Evolutionary conservation across 176 grass and related monocot genomes (phyloP), one percentile per base, ranked within the genome.

Genomic region (Dendrocalamus sinicus): DNA sequence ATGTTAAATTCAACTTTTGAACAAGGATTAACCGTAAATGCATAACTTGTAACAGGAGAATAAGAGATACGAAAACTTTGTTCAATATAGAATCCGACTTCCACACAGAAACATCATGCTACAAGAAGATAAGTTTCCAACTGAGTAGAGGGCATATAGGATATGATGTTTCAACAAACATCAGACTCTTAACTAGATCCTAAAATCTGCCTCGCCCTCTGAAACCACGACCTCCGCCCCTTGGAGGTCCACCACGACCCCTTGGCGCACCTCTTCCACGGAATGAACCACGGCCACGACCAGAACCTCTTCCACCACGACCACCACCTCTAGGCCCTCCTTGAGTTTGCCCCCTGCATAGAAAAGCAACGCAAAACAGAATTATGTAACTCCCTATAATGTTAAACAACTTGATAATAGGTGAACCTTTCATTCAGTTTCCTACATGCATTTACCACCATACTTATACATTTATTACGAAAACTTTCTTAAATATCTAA

Each of bases 121-220:
- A 90, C 84, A 86, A 66, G 66, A 90, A 65, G 16, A 86, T 57
- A 78, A 86, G 58, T 50, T 83, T 81, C 81, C 76, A 64, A 52
- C 32, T 39, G 8, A 72, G 32, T 35, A 60, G 6, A 60, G 15
- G 28, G 30, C 67, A 50, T 48, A 24, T 66, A 76, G n/a, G 76
- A 32, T 58, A 78, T 75, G 61, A 76, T 76, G 76, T 61, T 88
- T 61, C 8, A 75, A 84, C 32, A 80, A 80, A 86, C 85, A 84
- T 50, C 66, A n/a, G 14, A 52, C 37, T 68, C 32, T 62, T 62
- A 86, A 57, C 67, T 51, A 88, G 22, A 86, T 43, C 32, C 81
- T 99, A 99, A 48, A 72, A 92, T 89, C 97, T 96, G 76, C 94
- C 97, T 23, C 97, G 88, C 12, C 97, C 97, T 80, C 97, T 94